phyloP scores from a whole-genome alignment of 1,284 basidiomycete species.

The Cronartium quercuum region DNA sequence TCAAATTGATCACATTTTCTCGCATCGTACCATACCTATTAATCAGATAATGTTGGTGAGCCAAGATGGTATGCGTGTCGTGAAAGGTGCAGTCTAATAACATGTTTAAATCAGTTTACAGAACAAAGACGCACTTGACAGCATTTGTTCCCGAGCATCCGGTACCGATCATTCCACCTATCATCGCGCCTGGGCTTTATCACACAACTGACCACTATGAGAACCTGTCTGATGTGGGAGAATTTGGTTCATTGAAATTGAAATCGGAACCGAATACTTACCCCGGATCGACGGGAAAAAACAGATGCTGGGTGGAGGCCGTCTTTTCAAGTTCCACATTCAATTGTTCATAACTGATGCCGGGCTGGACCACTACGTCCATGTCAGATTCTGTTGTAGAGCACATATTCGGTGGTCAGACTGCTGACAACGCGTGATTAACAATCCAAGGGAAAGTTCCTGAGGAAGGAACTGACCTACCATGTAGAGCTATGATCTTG shows the following conservation, averaged over 20 bases:
- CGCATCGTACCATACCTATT: slow-evolving; percentile 53
- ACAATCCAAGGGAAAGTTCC: slow-evolving; percentile 26
- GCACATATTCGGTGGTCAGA: slow-evolving; percentile 58
- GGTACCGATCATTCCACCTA: slow-evolving; percentile 86
- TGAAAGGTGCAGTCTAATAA: slow-evolving; percentile 52
- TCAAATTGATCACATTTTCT: slow-evolving; percentile 53
- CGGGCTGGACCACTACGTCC: slow-evolving; percentile 55
- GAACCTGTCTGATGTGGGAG: slow-evolving; percentile 55
- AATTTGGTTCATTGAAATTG: background rate
- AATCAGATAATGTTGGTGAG: background rate
- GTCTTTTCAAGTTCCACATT: slow-evolving; percentile 66
- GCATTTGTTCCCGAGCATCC: slow-evolving; percentile 63
- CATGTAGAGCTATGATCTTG: slow-evolving; percentile 68
- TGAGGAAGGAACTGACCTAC: slow-evolving; percentile 50
- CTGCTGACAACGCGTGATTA: slow-evolving; percentile 47
- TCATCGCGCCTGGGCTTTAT: slow-evolving; percentile 59
- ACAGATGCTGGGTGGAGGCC: slow-evolving; percentile 55
- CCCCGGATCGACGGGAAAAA: slow-evolving; percentile 69
- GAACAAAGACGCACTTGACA: slow-evolving; percentile 70
- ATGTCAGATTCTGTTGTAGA: slow-evolving; percentile 44
- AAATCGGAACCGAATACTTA: slow-evolving; percentile 6
- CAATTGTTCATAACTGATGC: slow-evolving; percentile 75
- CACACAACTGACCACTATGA: background rate
- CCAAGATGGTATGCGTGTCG: background rate
- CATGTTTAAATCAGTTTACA: slow-evolving; percentile 67